These are phyloP conservation scores for Suillus tomentosus DNA, from an alignment of 768 basidiomycete genomes.

Conservation along the genomic window DNA sequence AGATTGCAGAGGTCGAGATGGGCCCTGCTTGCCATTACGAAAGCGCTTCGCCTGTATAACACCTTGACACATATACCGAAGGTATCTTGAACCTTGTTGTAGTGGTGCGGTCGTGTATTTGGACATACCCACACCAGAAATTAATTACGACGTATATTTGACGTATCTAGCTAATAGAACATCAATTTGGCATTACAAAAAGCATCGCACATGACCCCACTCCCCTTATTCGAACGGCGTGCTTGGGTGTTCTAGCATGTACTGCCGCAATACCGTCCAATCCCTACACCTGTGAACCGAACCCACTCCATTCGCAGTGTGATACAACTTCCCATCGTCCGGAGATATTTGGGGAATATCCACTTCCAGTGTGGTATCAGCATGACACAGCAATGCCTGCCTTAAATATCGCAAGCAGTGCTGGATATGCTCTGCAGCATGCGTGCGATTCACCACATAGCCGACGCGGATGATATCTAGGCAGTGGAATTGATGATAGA, in stretches of 20 bases:
- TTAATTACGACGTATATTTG: background rate
- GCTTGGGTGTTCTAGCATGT: slow-evolving; percentile 32
- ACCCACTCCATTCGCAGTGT: slow-evolving; percentile 33
- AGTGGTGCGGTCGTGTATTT: background rate
- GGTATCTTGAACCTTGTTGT: background rate
- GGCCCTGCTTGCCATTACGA: background rate
- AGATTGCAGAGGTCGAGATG: slow-evolving; percentile 9
- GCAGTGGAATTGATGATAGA: slow-evolving; percentile 55
- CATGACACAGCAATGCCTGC: slow-evolving; percentile 39
- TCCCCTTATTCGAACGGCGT: slow-evolving; percentile 20
- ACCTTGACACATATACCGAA: slow-evolving; percentile 1
- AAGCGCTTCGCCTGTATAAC: slow-evolving; percentile 5
- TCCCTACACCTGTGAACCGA: slow-evolving; percentile 36
- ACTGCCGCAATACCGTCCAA: slow-evolving; percentile 34
- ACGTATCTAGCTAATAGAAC: slow-evolving; percentile 1
- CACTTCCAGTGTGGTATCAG: slow-evolving; percentile 40
- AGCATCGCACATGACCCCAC: background rate
- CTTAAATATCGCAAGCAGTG: slow-evolving; percentile 44
- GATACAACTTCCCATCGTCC: slow-evolving; percentile 26
- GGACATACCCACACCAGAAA: background rate
- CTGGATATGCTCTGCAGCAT: slow-evolving; percentile 33
- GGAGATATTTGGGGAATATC: slow-evolving; percentile 29
- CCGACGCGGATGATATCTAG: slow-evolving; percentile 39
- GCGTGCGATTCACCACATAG: slow-evolving; percentile 26
- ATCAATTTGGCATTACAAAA: slow-evolving; percentile 3